phyloP scores from a whole-genome alignment of 176 grass and related monocot genomes.

The Oryza brachyantha region DNA sequence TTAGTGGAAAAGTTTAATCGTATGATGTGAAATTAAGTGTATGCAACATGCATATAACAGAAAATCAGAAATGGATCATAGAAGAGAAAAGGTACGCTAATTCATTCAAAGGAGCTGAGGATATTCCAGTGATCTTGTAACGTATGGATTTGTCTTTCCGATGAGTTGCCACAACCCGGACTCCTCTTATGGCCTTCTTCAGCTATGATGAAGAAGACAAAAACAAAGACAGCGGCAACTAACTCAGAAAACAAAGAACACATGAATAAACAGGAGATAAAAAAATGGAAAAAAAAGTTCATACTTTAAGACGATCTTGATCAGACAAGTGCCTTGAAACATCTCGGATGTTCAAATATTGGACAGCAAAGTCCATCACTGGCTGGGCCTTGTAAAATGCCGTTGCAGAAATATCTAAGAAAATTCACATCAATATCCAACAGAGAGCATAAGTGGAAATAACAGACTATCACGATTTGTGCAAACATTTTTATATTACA shows the following conservation, averaged over 20 bases:
- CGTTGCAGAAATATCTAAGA: constrained; percentile 74
- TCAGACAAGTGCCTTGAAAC: constrained; percentile 39
- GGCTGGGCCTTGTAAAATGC: constrained; percentile 64
- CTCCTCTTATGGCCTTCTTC: constrained; percentile 67
- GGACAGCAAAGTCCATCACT: constrained; percentile 34
- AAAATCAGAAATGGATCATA: background rate
- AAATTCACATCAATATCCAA: background rate
- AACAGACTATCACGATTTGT: background rate
- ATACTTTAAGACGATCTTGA: constrained; percentile 48
- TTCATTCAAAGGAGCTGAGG: constrained; percentile 38
- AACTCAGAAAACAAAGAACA: background rate
- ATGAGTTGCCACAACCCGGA: constrained; percentile 60
- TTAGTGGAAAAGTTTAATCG: background rate
- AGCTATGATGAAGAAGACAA: constrained; percentile 32
- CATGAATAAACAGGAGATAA: background rate
- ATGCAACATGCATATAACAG: background rate
- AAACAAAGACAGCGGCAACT: background rate
- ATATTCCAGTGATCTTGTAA: constrained; percentile 63
- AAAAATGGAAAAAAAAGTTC: background rate
- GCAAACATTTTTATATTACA: background rate
- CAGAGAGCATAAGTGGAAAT: no score
- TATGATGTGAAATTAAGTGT: background rate
- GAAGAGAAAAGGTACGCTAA: constrained; percentile 35
- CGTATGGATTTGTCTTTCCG: constrained; percentile 33
- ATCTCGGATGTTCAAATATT: constrained; percentile 53